phyloP scores from a whole-genome alignment of 1,284 basidiomycete genomes.

The Apiotrichum gracile region DNA sequence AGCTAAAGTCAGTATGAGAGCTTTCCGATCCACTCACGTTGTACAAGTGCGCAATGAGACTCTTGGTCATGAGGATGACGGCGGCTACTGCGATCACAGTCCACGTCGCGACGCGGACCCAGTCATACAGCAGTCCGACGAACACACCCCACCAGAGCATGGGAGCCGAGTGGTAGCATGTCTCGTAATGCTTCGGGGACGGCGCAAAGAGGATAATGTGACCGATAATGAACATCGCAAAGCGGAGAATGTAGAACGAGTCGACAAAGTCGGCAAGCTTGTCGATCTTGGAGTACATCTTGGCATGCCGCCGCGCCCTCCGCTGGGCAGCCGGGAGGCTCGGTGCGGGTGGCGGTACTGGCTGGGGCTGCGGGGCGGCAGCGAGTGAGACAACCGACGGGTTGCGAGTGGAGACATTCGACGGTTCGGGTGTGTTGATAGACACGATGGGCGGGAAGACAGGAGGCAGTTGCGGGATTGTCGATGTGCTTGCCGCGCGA shows the following conservation, averaged over 20 bases:
- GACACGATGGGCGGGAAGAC: not conserved
- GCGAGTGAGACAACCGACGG: not conserved
- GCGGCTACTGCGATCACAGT: not conserved
- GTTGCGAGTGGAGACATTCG: not conserved
- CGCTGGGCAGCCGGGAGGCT: not conserved
- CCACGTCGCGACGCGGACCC: constrained; percentile 28
- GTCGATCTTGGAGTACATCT: not conserved
- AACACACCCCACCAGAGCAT: constrained; percentile 39
- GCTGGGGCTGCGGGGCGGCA: not conserved
- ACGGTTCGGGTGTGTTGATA: not conserved
- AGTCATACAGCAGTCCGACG: constrained; percentile 27
- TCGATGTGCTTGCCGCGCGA: not conserved
- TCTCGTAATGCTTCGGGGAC: constrained; percentile 1
- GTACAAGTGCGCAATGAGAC: not conserved
- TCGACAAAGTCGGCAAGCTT: not conserved
- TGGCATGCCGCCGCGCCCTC: not conserved
- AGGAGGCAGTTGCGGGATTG: not conserved
- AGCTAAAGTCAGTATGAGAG: not conserved
- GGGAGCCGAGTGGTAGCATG: constrained; percentile 30
- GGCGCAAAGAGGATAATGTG: constrained; percentile 29
- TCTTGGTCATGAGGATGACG: not conserved
- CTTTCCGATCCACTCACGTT: not conserved
- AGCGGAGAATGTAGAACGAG: not conserved
- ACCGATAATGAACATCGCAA: constrained; percentile 21
- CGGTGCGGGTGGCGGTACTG: not conserved